phyloP scores from a whole-genome alignment of 352 stramenopile species.

The Halophytophthora batemanensis region DNA sequence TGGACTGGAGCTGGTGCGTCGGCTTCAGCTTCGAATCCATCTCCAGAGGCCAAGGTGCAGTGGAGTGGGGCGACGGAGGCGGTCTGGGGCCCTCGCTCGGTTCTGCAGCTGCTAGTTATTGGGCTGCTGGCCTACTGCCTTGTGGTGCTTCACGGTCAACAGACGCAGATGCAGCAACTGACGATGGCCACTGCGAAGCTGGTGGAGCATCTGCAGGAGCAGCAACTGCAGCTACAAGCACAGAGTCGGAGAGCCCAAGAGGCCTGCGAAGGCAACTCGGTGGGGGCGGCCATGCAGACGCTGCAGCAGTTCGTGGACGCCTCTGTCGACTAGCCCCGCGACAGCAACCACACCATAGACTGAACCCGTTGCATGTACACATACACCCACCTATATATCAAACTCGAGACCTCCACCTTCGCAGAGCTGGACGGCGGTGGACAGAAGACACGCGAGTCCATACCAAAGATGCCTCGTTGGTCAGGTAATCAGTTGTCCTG shows the following conservation, averaged over 20 bases:
- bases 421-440: too few species aligned
- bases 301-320: conserved; percentile 25
- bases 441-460: too few species aligned
- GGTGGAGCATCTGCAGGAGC: conserved; percentile 29
- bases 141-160: conserved; percentile 35
- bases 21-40: background rate
- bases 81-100: conserved; percentile 7
- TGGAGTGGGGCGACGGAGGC: conserved; percentile 2
- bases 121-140: conserved; percentile 35
- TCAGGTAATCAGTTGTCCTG: too few species aligned
- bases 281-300: conserved; percentile 23
- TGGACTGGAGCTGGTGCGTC: conserved; percentile 5
- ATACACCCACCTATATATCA: too few species aligned
- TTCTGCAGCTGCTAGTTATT: conserved; percentile 32
- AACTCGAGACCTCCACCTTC: too few species aligned
- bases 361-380: conserved; percentile 5
- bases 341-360: conserved; percentile 16
- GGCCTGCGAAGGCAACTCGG: conserved; percentile 19
- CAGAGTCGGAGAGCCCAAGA: conserved; percentile 18
- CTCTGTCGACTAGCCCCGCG: conserved; percentile 12
- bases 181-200: conserved; percentile 32
- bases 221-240: conserved; percentile 17
- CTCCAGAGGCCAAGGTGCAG: background rate
- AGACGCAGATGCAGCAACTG: conserved; percentile 43
- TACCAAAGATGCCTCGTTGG: too few species aligned